phyloP scores from a whole-genome alignment of 306 rosid species.

The Mimosa bimucronata region DNA sequence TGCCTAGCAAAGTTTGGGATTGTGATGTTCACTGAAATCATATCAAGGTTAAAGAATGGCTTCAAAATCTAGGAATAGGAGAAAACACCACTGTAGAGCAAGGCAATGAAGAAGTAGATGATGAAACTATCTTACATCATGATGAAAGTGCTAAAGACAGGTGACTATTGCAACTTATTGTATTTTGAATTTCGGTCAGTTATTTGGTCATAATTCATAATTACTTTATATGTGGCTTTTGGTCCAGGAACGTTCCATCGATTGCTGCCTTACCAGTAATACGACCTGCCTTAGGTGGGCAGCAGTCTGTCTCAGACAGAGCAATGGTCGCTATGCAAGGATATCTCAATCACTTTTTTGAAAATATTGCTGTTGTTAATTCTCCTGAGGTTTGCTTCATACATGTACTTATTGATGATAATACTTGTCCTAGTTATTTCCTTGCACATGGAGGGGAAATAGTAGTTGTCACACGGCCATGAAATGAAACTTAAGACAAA shows the following conservation, averaged over 20 bases:
- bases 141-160: conserved; percentile 81
- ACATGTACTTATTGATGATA: conserved; percentile 31
- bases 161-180: conserved; percentile 36
- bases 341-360: conserved; percentile 93
- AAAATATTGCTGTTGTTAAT: conserved; percentile 87
- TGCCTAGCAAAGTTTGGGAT: conserved; percentile 55
- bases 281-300: conserved; percentile 95
- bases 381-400: conserved; percentile 82
- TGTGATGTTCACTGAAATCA: conserved; percentile 71
- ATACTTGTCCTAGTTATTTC: conserved; percentile 21
- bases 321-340: conserved; percentile 97
- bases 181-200: conserved; percentile 15
- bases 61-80: conserved; percentile 99
- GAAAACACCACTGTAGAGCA: conserved; percentile 68
- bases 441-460: too few species aligned
- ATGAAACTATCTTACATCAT: conserved; percentile 63
- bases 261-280: conserved; percentile 95
- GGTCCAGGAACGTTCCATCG: conserved; percentile 97
- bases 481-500: too few species aligned
- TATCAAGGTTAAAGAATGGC: conserved; percentile 99
- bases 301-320: conserved; percentile 87
- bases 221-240: conserved; percentile 44
- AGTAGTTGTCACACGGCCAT: too few species aligned
- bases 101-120: conserved; percentile 73
- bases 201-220: conserved; percentile 33